These are phyloP conservation scores for Penicillium paradoxum DNA, from an alignment of 495 filamentous ascomycete species.

Conservation along the genomic window DNA sequence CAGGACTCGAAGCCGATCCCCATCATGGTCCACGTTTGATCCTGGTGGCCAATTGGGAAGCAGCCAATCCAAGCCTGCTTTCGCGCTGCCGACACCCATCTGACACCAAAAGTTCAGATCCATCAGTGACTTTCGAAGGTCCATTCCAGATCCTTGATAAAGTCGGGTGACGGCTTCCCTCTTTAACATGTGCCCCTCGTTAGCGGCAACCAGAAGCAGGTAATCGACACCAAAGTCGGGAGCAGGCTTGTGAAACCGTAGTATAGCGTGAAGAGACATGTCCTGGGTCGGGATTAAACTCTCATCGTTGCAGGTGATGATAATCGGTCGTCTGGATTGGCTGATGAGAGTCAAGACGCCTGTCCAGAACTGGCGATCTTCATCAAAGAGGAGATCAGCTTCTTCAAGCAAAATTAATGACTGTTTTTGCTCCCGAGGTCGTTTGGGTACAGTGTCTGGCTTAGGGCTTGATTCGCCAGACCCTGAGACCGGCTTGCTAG, in stretches of 20 bases:
- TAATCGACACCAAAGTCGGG: conserved; percentile 70
- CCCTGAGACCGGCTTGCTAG: conserved; percentile 18
- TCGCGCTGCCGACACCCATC: conserved; percentile 84
- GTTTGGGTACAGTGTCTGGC: conserved; percentile 33
- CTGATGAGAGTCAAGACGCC: conserved; percentile 70
- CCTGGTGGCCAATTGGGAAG: conserved; percentile 67
- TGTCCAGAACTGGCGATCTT: conserved; percentile 92
- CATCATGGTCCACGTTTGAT: conserved; percentile 59
- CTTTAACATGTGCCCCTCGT: conserved; percentile 80
- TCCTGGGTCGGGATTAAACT: conserved; percentile 62
- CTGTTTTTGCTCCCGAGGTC: conserved; percentile 68
- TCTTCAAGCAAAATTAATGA: conserved; percentile 94
- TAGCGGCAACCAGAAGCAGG: conserved; percentile 75
- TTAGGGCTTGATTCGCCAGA: neutral
- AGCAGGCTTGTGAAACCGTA: conserved; percentile 71
- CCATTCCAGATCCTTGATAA: conserved; percentile 59
- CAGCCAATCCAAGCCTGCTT: conserved; percentile 87
- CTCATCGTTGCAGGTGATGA: conserved; percentile 95
- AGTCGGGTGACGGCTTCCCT: conserved; percentile 62
- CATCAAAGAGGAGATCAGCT: conserved; percentile 87
- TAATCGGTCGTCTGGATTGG: conserved; percentile 82
- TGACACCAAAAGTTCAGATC: conserved; percentile 97
- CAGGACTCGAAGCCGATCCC: conserved; percentile 66
- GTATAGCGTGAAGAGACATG: conserved; percentile 74
- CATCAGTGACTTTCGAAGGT: conserved; percentile 76